A percentile compares a stretch with the other conserved stretches of the same genome.
phyloP scores from a whole-genome alignment of 2,329 filamentous ascomycete species.

The Chaetomium globosum region DNA sequence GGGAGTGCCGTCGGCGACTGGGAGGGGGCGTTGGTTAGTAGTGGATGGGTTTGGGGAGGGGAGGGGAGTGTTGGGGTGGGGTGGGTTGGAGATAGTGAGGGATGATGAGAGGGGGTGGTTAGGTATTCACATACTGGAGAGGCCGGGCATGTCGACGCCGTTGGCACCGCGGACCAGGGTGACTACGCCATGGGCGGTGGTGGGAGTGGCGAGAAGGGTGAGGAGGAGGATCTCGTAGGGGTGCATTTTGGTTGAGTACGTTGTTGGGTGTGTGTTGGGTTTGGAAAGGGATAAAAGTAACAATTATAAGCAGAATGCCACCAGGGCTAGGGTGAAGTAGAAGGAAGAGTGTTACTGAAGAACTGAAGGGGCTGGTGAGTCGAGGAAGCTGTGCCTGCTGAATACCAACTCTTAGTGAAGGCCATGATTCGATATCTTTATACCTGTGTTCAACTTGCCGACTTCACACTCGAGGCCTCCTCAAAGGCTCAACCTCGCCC shows the following conservation, averaged over 20 bases:
- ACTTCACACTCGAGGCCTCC: not conserved
- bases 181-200: conserved; percentile 62
- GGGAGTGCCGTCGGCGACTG: conserved; percentile 64
- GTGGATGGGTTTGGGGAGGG: not conserved
- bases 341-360: not conserved
- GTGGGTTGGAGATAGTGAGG: not conserved
- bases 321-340: conserved; percentile 20
- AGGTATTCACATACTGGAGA: conserved; percentile 46
- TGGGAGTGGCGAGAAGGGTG: conserved; percentile 52
- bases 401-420: not conserved
- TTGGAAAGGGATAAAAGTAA: not conserved
- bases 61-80: too few species aligned
- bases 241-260: conserved; percentile 32
- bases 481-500: not conserved
- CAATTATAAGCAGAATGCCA: conserved; percentile 12
- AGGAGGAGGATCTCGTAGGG: conserved; percentile 48
- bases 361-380: not conserved
- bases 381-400: conserved; percentile 9
- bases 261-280: not conserved
- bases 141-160: conserved; percentile 63
- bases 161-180: conserved; percentile 61
- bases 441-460: conserved; percentile 2
- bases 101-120: not conserved
- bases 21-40: not conserved
- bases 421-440: conserved; percentile 10